Base-by-base conservation (phyloP, 257 asterid genomes). In the Paraleonurus japonicus region DNA sequence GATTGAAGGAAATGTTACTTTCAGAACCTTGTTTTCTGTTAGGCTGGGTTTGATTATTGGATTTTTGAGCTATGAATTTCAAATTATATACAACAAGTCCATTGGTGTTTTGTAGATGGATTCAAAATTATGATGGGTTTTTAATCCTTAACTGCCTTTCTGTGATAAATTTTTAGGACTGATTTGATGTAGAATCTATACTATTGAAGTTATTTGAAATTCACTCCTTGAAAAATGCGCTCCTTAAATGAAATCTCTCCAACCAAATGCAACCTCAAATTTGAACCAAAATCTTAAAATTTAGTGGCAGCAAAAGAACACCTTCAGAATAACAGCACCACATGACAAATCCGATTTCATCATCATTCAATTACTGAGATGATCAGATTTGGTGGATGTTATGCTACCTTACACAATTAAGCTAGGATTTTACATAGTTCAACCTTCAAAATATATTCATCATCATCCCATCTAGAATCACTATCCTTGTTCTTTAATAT, bases 391-490 rank as follows among this genome's bases (percentile, higher is more conserved):
- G 65, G 19, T 32, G 19, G 70, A 30, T n/a, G 43, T 7, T 23
- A 47, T 17, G 65, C 67, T 48, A 45, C 22, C 19, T 19, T 35
- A 55, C 24, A 54, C n/a, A 59, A 69, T 63, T 23, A 53, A 59
- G 41, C 7, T 37, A 27, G 1, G 17, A 54, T 8, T n/a, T 43
- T 19, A 33, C 6, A 4, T 10, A 11, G 1, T 32, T 32, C 20
- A 19, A 51, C 59, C 27, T 19, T 51, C 28, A 30, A 5, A 17
- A 16, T 3, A 55, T 19, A 65, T 4, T 37, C 20, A 41, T 24
- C 45, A 43, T 11, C 64, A 30, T 48, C 39, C 57, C 15, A 4
- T 32, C 48, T 10, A 45, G 26, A 60, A 68, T 20, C 70, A 59
- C 67, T 32, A 60, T 54, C 53, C 59, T 8, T 7, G 13, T 59